Evolutionary conservation across 371 early-diverging fungal genomes (phyloP).

Genomic region (Rhizopus sp.): DNA sequence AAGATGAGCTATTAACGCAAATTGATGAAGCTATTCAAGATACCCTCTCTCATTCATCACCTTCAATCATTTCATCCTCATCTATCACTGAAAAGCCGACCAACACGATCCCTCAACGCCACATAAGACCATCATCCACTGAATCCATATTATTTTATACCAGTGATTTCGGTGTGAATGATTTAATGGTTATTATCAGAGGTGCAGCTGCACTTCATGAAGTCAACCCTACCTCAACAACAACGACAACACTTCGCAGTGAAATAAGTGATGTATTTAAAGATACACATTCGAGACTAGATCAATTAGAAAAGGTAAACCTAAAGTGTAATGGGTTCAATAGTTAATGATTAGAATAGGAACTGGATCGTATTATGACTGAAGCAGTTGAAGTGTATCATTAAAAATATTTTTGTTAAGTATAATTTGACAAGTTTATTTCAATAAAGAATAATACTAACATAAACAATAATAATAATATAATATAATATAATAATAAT

Average conservation of each 20-base stretch:
- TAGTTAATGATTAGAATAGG: conserved; percentile 17
- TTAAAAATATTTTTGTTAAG: conserved; percentile 7
- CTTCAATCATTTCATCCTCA: background rate
- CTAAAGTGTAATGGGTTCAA: background rate
- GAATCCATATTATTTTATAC: conserved; percentile 44
- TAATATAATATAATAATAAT: background rate
- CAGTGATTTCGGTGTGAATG: conserved; percentile 55
- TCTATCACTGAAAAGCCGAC: conserved; percentile 1
- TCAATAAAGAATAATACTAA: conserved; percentile 3
- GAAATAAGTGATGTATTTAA: conserved; percentile 44
- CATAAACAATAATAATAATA: background rate
- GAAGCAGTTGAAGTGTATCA: conserved; percentile 36
- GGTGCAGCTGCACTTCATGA: conserved; percentile 30
- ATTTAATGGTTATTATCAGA: conserved; percentile 51
- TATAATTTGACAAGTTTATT: conserved; percentile 7
- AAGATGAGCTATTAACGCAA: conserved; percentile 12
- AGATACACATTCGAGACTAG: conserved; percentile 38
- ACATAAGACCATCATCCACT: conserved; percentile 14
- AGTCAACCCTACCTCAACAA: background rate
- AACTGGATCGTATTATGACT: conserved; percentile 41
- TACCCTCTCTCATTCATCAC: conserved; percentile 14
- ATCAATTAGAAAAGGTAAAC: conserved; percentile 50
- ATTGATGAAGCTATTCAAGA: conserved; percentile 22
- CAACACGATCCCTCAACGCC: conserved; percentile 6
- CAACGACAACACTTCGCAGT: conserved; percentile 28